Base-by-base conservation (phyloP, 2,329 filamentous ascomycete genomes). In the Hypoxylon sp. region DNA sequence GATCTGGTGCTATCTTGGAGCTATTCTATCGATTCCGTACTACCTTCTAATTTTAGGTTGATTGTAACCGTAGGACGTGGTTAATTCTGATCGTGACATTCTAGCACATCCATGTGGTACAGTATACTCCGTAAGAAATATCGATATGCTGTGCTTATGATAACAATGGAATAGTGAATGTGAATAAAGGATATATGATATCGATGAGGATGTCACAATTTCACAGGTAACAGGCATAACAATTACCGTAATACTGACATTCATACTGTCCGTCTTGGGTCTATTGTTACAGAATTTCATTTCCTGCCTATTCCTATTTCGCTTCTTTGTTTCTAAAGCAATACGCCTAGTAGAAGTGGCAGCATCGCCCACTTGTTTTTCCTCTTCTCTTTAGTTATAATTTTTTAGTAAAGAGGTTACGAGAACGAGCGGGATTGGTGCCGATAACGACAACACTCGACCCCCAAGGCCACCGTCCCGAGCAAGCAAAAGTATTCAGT, bases 261-360 rank as follows among this genome's bases (percentile, higher is more conserved):
- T 56, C 46, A 56, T 49, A 37, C 37, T 41, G 37, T 41, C 37
- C 26, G 24, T 55, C 51, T 56, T 56, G 24, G 24, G 24, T 62
- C 52, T 63, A 56, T 39, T 63, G 22, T 54, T 65, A 59, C 59
- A 63, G 43, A 47, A 41, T 26, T 15, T 34, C 32, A 34, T 41
- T 48, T 44, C 52, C 48, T 60, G 56, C 51, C 51, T 62, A 51
- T 59, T 47, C 34, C 41, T 49, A 20, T 56, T 37, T 43, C 17
- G 26, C 49, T 46, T 56, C 22, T 49, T n/a, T 41, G n/a, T 56
- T 22, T 41, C 55, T 52, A 50, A 60, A 55, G 55, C 32, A 56
- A 41, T n/a, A 47, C 26, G 24, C 37, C 26, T 46, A 52, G 58
- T 56, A 56, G 28, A 15, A 26, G 24, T 7, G 24, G 19, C 52